Evolutionary conservation across 352 stramenopile genomes (phyloP).

Genomic region (Globisporangium heterothallicum): DNA sequence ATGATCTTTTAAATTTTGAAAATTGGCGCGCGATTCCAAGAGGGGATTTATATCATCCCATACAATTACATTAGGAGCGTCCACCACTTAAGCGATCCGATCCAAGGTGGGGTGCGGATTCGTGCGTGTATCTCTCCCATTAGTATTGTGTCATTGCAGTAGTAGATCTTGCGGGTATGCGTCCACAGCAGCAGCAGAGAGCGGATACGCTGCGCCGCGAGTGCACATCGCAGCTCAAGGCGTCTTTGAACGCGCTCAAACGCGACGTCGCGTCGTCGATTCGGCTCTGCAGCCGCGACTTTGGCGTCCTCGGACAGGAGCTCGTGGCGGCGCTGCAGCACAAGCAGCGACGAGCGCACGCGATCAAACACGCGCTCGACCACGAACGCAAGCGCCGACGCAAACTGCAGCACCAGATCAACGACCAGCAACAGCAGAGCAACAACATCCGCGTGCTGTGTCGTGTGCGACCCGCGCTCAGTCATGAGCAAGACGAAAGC

Average conservation of each 20-base stretch:
- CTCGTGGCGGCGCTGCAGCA: slow-evolving; percentile 42
- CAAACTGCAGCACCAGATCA: slow-evolving; percentile 38
- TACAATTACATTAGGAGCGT: too few species aligned
- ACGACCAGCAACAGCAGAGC: slow-evolving; percentile 25
- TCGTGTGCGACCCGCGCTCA: slow-evolving; percentile 53
- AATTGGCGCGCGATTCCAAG: too few species aligned
- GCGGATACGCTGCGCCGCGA: slow-evolving; percentile 12
- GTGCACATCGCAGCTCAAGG: slow-evolving; percentile 30
- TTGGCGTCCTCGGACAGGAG: slow-evolving; percentile 56
- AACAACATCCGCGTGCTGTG: slow-evolving; percentile 76
- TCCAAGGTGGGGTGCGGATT: too few species aligned
- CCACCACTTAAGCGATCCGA: too few species aligned
- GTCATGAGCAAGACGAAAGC: slow-evolving; percentile 15
- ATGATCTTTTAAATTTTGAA: too few species aligned
- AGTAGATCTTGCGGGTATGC: too few species aligned
- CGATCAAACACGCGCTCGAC: slow-evolving; percentile 30
- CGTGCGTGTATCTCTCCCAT: too few species aligned
- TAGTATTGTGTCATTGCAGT: too few species aligned
- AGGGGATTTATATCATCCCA: too few species aligned
- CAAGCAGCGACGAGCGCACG: slow-evolving; percentile 29
- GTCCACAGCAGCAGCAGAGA: too few species aligned
- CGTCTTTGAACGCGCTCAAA: slow-evolving; percentile 40
- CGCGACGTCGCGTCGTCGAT: slow-evolving; percentile 65
- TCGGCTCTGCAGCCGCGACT: slow-evolving; percentile 65
- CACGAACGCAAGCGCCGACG: slow-evolving; percentile 43